phyloP scores from a whole-genome alignment of 805 yeast species.

The Debaryomyces tyrocola region DNA sequence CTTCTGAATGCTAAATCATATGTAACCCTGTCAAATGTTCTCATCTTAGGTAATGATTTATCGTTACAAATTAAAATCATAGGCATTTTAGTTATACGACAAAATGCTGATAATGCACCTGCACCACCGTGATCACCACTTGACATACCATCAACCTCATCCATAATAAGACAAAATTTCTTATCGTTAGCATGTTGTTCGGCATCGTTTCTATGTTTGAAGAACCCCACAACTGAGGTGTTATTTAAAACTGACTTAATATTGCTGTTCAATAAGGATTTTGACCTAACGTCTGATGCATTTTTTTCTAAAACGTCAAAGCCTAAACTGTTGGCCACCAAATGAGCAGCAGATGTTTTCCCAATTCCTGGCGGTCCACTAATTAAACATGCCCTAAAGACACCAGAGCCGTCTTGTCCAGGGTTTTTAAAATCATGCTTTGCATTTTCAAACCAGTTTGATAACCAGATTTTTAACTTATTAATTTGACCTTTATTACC shows the following conservation, averaged over 20 bases:
- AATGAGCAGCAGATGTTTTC: constrained; percentile 78
- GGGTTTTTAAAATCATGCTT: constrained; percentile 55
- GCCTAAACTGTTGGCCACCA: constrained; percentile 67
- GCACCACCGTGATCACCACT: constrained; percentile 99
- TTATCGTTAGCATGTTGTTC: constrained; percentile 39
- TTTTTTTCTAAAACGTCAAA: constrained; percentile 75
- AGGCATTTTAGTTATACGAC: constrained; percentile 84
- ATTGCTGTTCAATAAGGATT: constrained; percentile 65
- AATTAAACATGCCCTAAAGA: constrained; percentile 78
- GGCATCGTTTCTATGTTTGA: constrained; percentile 41
- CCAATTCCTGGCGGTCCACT: constrained; percentile 90
- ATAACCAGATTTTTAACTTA: constrained; percentile 71
- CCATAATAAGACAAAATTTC: constrained; percentile 87
- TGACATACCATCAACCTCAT: constrained; percentile 99
- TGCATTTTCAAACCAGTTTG: constrained; percentile 65
- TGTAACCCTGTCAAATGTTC: constrained; percentile 86
- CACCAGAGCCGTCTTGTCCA: constrained; percentile 64
- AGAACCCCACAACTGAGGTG: constrained; percentile 79
- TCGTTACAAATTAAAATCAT: constrained; percentile 93
- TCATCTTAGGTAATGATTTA: constrained; percentile 88
- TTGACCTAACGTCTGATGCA: constrained; percentile 89
- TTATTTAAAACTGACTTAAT: constrained; percentile 74
- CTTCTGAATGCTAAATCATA: constrained; percentile 82
- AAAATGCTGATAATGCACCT: constrained; percentile 86
- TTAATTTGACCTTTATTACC: constrained; percentile 82